Evolutionary conservation across 208 protist species (phyloP), one percentile per base, ranked within the genome.

Genomic region (Balamuthia mandrillaris): DNA sequence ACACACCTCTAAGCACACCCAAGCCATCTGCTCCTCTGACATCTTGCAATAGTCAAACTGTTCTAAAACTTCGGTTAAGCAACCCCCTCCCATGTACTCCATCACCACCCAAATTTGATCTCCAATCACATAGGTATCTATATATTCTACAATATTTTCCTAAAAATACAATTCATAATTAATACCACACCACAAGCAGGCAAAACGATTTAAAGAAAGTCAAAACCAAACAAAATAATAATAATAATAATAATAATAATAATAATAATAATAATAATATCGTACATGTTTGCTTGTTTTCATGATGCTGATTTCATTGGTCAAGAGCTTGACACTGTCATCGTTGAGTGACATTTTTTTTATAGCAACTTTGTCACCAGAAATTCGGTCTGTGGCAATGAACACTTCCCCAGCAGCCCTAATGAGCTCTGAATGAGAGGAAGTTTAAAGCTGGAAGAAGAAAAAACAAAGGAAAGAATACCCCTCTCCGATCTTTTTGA

Each of bases 81-180:
- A 89, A 27, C 90, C 90, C 51, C 86, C 81, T 56, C 79, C 88
- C 88, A 92, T 92, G 56, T 83, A 92, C 70, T 92, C 90, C 90
- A 92, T 92, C 1, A 74, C 85, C 35, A 92, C 89, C 90, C 90
- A 92, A 1, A 92, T 27, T 41, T 90, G 49, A 47, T 87, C 78
- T n/a, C 66, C 72, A 1, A 88, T 42, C 31, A 89, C 51, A 51
- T 88, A 94, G 42, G 81, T 70, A 10, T 88, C 92, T 33, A 90
- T 88, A 65, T 85, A 94, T 9, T 90, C 87, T 12, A 94, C 92
- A 72, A 94, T 92, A 47, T 94, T 94, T 3, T n/a, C n/a, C n/a
- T n/a, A n/a, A n/a, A n/a, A n/a, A n/a, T n/a, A n/a, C n/a, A n/a
- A n/a, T n/a, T n/a, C n/a, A n/a, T n/a, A n/a, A n/a, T n/a, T n/a